Evolutionary conservation across 2,329 filamentous ascomycete species (phyloP).

Genomic region (Dactylella cylindrospora): DNA sequence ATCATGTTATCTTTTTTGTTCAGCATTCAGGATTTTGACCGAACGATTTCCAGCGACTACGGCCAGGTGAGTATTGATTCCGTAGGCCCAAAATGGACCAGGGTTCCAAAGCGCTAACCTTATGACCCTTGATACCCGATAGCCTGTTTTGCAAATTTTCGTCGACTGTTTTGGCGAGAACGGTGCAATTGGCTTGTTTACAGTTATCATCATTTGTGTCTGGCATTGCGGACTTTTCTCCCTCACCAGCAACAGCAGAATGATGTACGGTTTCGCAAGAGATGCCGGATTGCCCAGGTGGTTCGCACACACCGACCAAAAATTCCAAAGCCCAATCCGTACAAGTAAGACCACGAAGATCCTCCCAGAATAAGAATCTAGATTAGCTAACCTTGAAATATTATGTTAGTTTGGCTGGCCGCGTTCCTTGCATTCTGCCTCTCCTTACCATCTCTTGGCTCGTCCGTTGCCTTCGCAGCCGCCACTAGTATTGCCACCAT

Average conservation of each 20-base stretch:
- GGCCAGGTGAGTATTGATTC: conserved; percentile 50
- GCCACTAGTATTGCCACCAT: conserved; percentile 62
- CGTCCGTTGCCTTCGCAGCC: conserved; percentile 60
- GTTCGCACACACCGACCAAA: conserved; percentile 59
- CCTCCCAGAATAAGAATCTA: not conserved
- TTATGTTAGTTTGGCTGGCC: conserved; percentile 59
- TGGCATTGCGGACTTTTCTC: conserved; percentile 65
- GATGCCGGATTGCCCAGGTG: conserved; percentile 61
- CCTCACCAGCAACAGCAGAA: conserved; percentile 61
- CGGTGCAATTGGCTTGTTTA: conserved; percentile 61
- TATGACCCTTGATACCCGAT: too few relatives aligned
- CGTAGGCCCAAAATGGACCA: too few relatives aligned
- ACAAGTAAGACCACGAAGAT: conserved; percentile 40
- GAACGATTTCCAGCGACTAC: conserved; percentile 55
- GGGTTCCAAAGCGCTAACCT: too few relatives aligned
- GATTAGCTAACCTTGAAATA: conserved; percentile 38
- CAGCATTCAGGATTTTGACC: conserved; percentile 61
- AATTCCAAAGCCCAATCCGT: conserved; percentile 58
- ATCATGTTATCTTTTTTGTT: conserved; percentile 62
- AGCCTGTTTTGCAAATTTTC: conserved; percentile 63
- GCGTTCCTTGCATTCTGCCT: conserved; percentile 60
- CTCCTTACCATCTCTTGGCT: conserved; percentile 60
- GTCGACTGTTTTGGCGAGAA: conserved; percentile 61
- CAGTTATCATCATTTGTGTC: conserved; percentile 61
- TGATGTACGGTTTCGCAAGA: conserved; percentile 63